A percentile compares a stretch with the other conserved stretches of the same genome.
Conservation (phyloP, 441 rosid genomes). For the Eugenia klotzschiana region DNA sequence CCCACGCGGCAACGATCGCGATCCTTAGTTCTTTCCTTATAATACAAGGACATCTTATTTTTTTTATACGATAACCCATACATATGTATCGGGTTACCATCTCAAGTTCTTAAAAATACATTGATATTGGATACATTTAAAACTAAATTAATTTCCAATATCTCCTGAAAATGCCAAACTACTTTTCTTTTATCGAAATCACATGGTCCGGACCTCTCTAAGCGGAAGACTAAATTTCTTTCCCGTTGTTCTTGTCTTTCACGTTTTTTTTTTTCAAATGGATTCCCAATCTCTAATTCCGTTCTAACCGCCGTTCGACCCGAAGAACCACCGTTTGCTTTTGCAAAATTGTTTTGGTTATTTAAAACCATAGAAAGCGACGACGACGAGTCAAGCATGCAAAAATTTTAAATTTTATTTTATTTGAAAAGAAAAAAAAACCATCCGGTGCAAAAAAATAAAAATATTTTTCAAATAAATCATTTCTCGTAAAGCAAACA, state of each 20-base stretch:
- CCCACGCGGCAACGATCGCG: rapidly evolving
- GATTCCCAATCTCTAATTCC: neutral
- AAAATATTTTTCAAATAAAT: too few relatives aligned
- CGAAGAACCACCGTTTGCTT: neutral
- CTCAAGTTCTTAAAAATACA: neutral
- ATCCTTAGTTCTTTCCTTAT: neutral
- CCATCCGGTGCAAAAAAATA: too few relatives aligned
- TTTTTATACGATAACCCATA: neutral
- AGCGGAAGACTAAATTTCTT: neutral
- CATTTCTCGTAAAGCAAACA: too few relatives aligned
- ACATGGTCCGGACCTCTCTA: neutral
- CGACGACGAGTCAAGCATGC: too few relatives aligned
- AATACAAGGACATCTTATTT: neutral
- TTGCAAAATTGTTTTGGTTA: neutral
- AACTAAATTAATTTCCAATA: neutral
- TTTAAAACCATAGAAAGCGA: neutral
- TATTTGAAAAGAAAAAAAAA: too few relatives aligned
- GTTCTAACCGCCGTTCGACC: neutral
- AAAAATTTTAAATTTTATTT: too few relatives aligned
- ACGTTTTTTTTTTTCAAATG: neutral
- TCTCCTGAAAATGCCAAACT: neutral
- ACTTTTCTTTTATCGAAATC: neutral
- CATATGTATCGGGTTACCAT: neutral
- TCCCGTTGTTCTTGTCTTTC: neutral
- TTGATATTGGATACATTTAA: neutral